Conservation (phyloP, 345 rosid species). For the Eutrema yunnanense region DNA sequence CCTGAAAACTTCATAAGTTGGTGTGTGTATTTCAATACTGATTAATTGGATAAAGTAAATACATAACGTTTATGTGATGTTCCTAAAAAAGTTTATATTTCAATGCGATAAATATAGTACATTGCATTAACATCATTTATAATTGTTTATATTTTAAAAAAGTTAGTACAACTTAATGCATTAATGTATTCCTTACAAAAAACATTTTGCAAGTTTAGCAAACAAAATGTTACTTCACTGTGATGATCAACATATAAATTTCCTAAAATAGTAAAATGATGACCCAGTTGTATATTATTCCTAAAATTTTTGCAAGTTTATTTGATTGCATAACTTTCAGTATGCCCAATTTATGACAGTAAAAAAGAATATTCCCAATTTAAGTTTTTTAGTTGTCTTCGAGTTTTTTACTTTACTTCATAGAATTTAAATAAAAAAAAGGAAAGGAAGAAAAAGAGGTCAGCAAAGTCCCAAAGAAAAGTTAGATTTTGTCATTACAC, state of each 20-base stretch:
- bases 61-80: background rate
- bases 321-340: background rate
- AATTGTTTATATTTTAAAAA: too few relatives aligned
- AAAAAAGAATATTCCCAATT: background rate
- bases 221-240: background rate
- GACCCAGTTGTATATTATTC: background rate
- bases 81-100: too few relatives aligned
- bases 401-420: too few relatives aligned
- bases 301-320: background rate
- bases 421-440: background rate
- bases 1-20: background rate
- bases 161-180: background rate
- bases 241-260: background rate
- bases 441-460: background rate
- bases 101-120: background rate
- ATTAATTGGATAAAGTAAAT: background rate
- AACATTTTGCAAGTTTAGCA: background rate
- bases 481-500: conserved; percentile 19
- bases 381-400: background rate
- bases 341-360: background rate
- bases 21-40: background rate
- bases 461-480: conserved; percentile 10
- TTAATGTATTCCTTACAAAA: background rate
- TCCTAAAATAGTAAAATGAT: background rate
- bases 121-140: background rate